phyloP scores from a whole-genome alignment of 2,329 filamentous ascomycete genomes.

The Xylariaceae sp. region DNA sequence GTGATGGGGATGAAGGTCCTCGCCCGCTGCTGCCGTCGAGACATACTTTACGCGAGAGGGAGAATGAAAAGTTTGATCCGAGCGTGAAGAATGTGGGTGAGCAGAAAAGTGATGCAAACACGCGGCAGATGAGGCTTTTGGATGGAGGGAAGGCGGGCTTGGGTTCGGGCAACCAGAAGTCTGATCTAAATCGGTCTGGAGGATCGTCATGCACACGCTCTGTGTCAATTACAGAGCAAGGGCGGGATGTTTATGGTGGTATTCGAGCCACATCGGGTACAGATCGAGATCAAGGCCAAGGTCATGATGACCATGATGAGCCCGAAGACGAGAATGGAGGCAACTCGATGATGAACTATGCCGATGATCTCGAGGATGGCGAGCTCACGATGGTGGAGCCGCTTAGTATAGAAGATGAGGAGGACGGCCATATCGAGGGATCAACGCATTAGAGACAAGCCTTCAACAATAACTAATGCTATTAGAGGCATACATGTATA shows the following conservation, averaged over 20 bases:
- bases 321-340: conserved; percentile 32
- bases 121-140: conserved; percentile 18
- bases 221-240: not conserved
- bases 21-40: conserved; percentile 15
- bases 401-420: conserved; percentile 10
- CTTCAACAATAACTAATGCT: too few species aligned
- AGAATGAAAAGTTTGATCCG: conserved; percentile 28
- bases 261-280: too few species aligned
- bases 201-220: conserved; percentile 1
- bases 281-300: not conserved
- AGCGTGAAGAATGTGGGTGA: conserved; percentile 23
- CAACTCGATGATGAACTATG: conserved; percentile 38
- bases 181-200: not conserved
- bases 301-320: conserved; percentile 20
- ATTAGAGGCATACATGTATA: too few species aligned
- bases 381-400: conserved; percentile 28
- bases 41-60: conserved; percentile 16
- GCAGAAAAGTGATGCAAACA: conserved; percentile 21
- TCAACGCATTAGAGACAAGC: too few species aligned
- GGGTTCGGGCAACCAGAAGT: not conserved
- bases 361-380: conserved; percentile 27
- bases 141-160: too few species aligned
- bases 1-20: conserved; percentile 16
- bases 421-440: too few species aligned
- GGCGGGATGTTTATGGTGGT: too few species aligned